Evolutionary conservation across 176 grass and related monocot species (phyloP).

Genomic region (Dendrocalamus sinicus): DNA sequence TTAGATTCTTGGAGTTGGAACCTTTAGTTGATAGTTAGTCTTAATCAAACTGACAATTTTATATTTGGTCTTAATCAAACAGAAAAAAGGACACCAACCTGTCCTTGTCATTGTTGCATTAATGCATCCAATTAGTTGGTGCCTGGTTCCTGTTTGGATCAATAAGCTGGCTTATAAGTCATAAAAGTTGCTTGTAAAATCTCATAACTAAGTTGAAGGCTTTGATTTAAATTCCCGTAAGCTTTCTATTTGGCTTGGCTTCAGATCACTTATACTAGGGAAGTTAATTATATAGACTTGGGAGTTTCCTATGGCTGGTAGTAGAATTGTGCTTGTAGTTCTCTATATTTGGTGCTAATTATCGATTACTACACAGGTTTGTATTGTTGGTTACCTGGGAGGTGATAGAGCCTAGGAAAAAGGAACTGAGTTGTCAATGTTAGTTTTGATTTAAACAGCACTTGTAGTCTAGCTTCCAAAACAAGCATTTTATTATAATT

Average conservation of each 20-base stretch:
- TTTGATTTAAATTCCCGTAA: no score
- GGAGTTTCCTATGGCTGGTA: not conserved
- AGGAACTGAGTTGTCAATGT: not conserved
- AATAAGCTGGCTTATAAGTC: not conserved
- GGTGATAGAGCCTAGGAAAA: not conserved
- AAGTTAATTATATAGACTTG: not conserved
- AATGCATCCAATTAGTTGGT: constrained; percentile 21
- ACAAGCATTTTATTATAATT: not conserved
- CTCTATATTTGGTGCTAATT: not conserved
- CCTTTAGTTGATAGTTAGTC: constrained; percentile 4
- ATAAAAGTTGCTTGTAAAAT: no score
- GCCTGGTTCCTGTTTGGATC: not conserved
- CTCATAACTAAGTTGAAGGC: no score
- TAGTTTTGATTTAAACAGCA: not conserved
- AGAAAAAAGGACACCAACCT: constrained; percentile 26
- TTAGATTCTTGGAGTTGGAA: not conserved
- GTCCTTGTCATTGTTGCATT: constrained; percentile 26
- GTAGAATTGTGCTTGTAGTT: not conserved
- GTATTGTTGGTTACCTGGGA: not conserved
- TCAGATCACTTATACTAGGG: not conserved
- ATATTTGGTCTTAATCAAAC: constrained; percentile 1
- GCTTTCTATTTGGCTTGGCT: not conserved
- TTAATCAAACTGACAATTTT: not conserved
- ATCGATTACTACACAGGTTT: not conserved
- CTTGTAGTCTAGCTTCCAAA: not conserved